Percentiles rank a stretch among this genome's conserved stretches.
Evolutionary conservation across 371 early-diverging fungal species (phyloP).

Genomic region (Thermomucor indicae-seudaticae): DNA sequence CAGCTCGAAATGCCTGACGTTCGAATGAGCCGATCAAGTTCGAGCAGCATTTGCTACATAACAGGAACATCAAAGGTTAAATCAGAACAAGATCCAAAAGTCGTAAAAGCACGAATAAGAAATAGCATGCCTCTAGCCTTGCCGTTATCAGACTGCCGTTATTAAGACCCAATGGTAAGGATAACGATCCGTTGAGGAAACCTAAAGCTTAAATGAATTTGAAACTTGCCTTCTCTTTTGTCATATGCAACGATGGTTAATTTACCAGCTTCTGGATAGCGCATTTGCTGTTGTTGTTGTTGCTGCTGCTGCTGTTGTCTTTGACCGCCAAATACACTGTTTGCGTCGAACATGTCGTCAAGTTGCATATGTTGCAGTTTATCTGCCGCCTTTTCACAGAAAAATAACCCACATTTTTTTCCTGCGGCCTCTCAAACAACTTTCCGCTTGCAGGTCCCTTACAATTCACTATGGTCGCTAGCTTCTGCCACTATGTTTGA

Average conservation of each 20-base stretch:
- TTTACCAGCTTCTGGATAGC: neutral
- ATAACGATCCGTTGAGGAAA: neutral
- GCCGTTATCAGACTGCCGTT: neutral
- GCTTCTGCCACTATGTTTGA: too few species aligned
- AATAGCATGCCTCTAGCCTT: neutral
- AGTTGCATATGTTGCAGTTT: conserved; percentile 6
- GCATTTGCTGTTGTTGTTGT: conserved; percentile 3
- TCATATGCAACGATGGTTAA: neutral
- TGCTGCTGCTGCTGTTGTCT: neutral
- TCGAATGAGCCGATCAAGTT: conserved; percentile 73
- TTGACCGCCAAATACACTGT: conserved; percentile 4
- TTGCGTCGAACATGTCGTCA: conserved; percentile 9
- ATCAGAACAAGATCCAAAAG: neutral
- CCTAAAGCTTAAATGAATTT: neutral
- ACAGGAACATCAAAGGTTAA: neutral
- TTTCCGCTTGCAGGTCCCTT: too few species aligned
- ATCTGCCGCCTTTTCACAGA: too few species aligned
- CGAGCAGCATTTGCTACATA: conserved; percentile 57
- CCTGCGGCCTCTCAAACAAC: too few species aligned
- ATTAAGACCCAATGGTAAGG: neutral
- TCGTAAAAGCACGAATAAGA: neutral
- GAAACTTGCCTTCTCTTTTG: too few species aligned
- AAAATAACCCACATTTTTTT: too few species aligned
- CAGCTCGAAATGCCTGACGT: conserved; percentile 55
- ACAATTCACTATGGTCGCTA: too few species aligned